phyloP scores from a whole-genome alignment of 202 grass and related monocot genomes.

The Panicum virgatum region DNA sequence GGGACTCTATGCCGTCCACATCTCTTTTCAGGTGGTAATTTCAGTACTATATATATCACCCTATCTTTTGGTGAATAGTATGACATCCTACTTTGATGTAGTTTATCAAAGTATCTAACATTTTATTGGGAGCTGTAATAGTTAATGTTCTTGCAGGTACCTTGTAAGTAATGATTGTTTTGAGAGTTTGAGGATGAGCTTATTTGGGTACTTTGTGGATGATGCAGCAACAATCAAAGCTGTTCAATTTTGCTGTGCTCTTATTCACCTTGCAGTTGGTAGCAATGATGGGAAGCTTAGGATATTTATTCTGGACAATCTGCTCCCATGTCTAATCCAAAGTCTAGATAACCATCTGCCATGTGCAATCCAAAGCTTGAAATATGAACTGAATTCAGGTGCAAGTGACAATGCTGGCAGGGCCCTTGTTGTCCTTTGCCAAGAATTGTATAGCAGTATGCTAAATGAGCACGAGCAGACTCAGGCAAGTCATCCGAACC shows the following conservation, averaged over 20 bases:
- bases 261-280: not conserved
- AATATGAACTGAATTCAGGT: not conserved
- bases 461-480: not conserved
- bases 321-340: not conserved
- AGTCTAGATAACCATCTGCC: not conserved
- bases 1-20: too few relatives aligned
- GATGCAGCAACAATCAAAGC: not conserved
- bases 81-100: too few relatives aligned
- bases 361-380: not conserved
- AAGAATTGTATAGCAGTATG: not conserved
- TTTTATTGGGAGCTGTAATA: too few relatives aligned
- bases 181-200: not conserved
- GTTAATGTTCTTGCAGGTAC: not conserved
- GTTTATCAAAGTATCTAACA: too few relatives aligned
- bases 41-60: too few relatives aligned
- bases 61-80: too few relatives aligned
- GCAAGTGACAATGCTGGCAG: not conserved
- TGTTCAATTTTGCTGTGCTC: not conserved
- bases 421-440: not conserved
- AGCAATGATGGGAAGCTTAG: not conserved
- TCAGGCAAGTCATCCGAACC: not conserved
- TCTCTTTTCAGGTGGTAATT: not conserved
- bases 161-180: not conserved
- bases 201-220: conserved; percentile 1
- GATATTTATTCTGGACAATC: not conserved